phyloP scores from a whole-genome alignment of 139 green algal species.

The Chlorella vulgaris region DNA sequence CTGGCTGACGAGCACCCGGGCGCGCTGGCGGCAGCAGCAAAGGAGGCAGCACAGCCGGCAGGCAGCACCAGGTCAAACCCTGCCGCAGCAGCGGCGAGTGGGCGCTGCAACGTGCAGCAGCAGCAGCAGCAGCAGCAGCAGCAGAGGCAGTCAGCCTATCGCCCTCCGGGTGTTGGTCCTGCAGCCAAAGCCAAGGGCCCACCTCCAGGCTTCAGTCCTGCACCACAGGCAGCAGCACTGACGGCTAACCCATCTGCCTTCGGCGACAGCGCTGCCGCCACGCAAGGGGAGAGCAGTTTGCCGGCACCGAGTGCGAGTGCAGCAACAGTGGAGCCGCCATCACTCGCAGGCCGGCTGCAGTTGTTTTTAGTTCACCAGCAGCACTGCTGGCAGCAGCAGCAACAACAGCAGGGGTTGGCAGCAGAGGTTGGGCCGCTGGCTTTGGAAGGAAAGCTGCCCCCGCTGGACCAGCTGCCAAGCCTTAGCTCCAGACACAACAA shows the following conservation, averaged over 20 bases:
- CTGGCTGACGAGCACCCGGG: conserved; percentile 42
- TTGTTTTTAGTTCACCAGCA: neutral
- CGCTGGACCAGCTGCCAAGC: neutral
- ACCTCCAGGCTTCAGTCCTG: too few species aligned
- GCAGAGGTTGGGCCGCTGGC: neutral
- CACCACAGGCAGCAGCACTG: too few species aligned
- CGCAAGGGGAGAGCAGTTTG: neutral
- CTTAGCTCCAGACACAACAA: neutral
- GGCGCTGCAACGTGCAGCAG: too few species aligned
- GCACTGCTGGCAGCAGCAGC: neutral
- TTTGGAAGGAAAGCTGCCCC: neutral
- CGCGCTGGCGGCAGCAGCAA: conserved; percentile 19
- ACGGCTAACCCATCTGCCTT: too few species aligned
- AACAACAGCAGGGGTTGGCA: neutral
- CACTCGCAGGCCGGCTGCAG: conserved; percentile 2
- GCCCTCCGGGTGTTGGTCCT: too few species aligned
- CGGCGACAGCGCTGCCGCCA: neutral
- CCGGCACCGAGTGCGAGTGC: neutral
- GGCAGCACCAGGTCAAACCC: neutral
- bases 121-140: too few species aligned
- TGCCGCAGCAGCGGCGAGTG: too few species aligned
- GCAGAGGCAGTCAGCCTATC: too few species aligned
- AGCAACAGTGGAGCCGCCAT: neutral
- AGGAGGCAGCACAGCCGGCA: conserved; percentile 10
- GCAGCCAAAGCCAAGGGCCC: too few species aligned